Evolutionary conservation across 306 rosid species (phyloP).

Genomic region (Elaeagnus macrophylla): DNA sequence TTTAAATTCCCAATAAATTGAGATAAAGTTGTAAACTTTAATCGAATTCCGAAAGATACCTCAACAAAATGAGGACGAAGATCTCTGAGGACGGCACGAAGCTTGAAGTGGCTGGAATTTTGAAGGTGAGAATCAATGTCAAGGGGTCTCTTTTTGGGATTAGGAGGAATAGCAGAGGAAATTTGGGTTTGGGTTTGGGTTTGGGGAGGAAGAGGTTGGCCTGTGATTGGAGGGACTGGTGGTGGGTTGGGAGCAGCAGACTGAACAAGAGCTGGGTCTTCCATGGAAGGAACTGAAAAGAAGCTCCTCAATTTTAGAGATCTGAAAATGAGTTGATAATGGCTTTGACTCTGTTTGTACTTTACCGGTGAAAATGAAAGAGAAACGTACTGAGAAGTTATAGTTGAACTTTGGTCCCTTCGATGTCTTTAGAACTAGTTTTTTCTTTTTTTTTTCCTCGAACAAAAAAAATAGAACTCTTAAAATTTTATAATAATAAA

Average conservation of each 20-base stretch:
- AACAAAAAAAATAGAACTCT: too few relatives aligned
- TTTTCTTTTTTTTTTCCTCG: too few relatives aligned
- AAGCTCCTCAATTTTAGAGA: not conserved
- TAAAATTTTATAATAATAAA: too few relatives aligned
- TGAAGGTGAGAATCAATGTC: slow-evolving; percentile 21
- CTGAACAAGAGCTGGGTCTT: slow-evolving; percentile 8
- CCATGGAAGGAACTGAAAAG: slow-evolving; percentile 13
- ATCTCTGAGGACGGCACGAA: slow-evolving; percentile 54
- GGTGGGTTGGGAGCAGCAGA: slow-evolving; percentile 1
- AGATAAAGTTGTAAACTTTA: too few relatives aligned
- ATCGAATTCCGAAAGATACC: slow-evolving; percentile 22
- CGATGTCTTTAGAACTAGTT: too few relatives aligned
- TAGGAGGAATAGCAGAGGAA: slow-evolving; percentile 21
- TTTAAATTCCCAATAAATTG: too few relatives aligned
- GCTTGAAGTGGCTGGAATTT: slow-evolving; percentile 38
- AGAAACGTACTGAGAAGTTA: too few relatives aligned
- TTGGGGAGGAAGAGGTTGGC: slow-evolving; percentile 15
- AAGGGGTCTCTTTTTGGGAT: slow-evolving; percentile 40
- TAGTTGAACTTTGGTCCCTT: too few relatives aligned
- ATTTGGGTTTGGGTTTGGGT: slow-evolving; percentile 14
- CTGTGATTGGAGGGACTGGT: slow-evolving; percentile 17
- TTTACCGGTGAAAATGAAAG: too few relatives aligned
- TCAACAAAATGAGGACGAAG: slow-evolving; percentile 70
- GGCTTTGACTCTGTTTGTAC: too few relatives aligned
- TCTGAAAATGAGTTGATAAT: too few relatives aligned